Conservation (phyloP, 352 stramenopile genomes). For the Globisporangium paddicum region DNA sequence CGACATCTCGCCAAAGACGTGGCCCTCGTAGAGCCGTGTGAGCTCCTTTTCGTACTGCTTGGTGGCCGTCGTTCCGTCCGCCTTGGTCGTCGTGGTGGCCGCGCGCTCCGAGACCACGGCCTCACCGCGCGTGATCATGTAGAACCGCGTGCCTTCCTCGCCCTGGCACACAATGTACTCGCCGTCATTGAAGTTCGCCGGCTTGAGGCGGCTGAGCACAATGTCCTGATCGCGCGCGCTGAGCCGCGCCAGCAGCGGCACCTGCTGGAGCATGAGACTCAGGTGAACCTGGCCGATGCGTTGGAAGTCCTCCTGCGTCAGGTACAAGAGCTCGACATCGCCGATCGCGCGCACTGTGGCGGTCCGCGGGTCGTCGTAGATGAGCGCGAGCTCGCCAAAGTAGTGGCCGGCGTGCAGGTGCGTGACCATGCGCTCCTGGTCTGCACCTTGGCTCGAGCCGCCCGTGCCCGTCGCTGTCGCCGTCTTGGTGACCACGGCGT, state of each 20-base stretch:
- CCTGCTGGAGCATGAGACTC: conserved; percentile 86
- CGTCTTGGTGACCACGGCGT: conserved; percentile 86
- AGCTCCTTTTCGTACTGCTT: conserved; percentile 71
- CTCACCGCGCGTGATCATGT: conserved; percentile 88
- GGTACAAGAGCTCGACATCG: conserved; percentile 77
- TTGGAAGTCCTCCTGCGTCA: conserved; percentile 87
- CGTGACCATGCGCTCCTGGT: conserved; percentile 83
- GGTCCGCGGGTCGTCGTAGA: conserved; percentile 88
- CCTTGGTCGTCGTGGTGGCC: conserved; percentile 13
- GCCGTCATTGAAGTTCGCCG: conserved; percentile 78
- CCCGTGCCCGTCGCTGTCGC: conserved; percentile 30
- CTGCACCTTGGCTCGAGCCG: conserved; percentile 25
- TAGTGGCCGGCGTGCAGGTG: conserved; percentile 89
- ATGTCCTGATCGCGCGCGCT: conserved; percentile 75
- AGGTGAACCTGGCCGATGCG: conserved; percentile 83
- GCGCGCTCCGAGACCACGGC: conserved; percentile 77
- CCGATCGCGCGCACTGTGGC: conserved; percentile 73
- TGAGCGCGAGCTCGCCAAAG: conserved; percentile 91
- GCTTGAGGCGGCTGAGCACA: conserved; percentile 74
- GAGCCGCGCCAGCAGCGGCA: conserved; percentile 67
- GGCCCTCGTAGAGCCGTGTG: conserved; percentile 82
- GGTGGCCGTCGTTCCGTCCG: conserved; percentile 10
- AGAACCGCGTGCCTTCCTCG: conserved; percentile 84
- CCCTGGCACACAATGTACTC: conserved; percentile 89
- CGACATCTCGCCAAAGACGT: conserved; percentile 87